Base-by-base conservation (phyloP, 2,329 filamentous ascomycete genomes). In the Sporothrix globosa region DNA sequence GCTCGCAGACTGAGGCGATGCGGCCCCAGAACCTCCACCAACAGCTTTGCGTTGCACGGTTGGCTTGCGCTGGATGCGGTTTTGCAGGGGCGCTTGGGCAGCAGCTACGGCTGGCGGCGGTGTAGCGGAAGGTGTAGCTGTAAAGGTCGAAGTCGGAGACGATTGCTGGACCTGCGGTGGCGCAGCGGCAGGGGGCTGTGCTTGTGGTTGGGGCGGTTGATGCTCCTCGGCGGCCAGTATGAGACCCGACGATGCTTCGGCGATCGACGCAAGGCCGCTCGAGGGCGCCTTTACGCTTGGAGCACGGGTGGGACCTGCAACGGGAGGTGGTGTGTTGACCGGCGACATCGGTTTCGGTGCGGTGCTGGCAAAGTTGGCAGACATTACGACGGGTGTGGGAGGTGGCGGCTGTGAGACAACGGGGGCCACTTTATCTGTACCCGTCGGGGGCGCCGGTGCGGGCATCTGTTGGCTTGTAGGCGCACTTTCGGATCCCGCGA, bases 221-320 rank as follows among this genome's bases (percentile, higher is more conserved):
- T 34, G 67, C 41, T 44, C 30, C 21, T 72, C 71, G 10, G 60
- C 71, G 19, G 76, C 78, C 17, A 78, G 76, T 56, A 77, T 76
- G 10, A 80, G 73, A 19, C 78, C 75, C 0, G 78, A 77, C 0
- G 77, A 78, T 1, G 77, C 70, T 44, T 77, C 75, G 27, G 71
- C 39, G 24, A 75, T 72, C 3, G 70, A 52, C n/a, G 44, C 17
- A 48, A 58, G 30, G 11, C 53, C 39, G 27, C 39, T 27, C 3
- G 58, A 10, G 1, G 53, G 54, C 1, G 13, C 34, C 10, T 41
- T 52, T 24, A 30, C 30, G 30, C 46, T 44, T 4, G 30, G 46
- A 4, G 30, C 30, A 53, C 44, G 41, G 1, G 24, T 44, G 4
- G 58, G 58, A 19, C 39, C 48, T 4, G 34, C 34, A 2, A 14